Conservation (phyloP, 495 filamentous ascomycete genomes). For the Aspergillus affinis region DNA sequence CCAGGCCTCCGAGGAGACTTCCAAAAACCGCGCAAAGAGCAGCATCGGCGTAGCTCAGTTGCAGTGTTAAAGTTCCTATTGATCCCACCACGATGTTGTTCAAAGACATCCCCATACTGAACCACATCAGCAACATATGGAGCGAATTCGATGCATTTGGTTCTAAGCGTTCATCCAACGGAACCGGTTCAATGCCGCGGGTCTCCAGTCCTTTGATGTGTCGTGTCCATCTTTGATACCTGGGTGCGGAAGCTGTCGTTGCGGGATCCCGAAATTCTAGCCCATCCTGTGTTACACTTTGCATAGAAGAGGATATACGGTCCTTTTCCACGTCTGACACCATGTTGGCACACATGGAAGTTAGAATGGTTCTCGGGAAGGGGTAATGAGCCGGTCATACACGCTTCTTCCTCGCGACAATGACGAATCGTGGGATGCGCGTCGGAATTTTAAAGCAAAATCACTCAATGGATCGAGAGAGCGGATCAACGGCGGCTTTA, state of each 20-base stretch:
- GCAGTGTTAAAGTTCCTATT: constrained; percentile 63
- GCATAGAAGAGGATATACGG: constrained; percentile 18
- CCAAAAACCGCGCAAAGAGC: constrained; percentile 66
- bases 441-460: background rate
- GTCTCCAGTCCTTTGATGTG: constrained; percentile 57
- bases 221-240: constrained; percentile 34
- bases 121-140: constrained; percentile 71
- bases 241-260: constrained; percentile 13
- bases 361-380: background rate
- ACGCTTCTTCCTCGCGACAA: background rate
- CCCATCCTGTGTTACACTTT: constrained; percentile 22
- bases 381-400: constrained; percentile 1
- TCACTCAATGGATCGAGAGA: background rate
- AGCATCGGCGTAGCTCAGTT: constrained; percentile 64
- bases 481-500: constrained; percentile 11
- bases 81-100: constrained; percentile 72
- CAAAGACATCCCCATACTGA: constrained; percentile 68
- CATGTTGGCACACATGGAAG: constrained; percentile 13
- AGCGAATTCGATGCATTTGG: constrained; percentile 38
- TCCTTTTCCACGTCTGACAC: constrained; percentile 17
- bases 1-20: constrained; percentile 53
- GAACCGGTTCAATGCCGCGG: constrained; percentile 67
- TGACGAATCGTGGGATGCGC: background rate
- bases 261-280: constrained; percentile 1
- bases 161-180: constrained; percentile 49